Evolutionary conservation across 2,329 filamentous ascomycete species (phyloP).

Genomic region (Sporothrix curviconia): DNA sequence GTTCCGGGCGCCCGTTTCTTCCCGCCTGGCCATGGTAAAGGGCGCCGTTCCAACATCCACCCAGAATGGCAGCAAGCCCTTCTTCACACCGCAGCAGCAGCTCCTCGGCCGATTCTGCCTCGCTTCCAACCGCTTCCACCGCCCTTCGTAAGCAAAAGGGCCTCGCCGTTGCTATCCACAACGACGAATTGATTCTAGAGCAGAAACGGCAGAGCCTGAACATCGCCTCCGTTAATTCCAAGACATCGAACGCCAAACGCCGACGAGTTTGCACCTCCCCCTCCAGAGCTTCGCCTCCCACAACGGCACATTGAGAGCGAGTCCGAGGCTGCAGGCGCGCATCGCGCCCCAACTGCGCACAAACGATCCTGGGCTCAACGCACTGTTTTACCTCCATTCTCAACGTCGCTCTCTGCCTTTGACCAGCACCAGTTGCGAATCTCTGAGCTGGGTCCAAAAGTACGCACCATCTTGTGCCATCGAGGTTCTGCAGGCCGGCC

Average conservation of each 20-base stretch:
- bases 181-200: slow-evolving; percentile 38
- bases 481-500: slow-evolving; percentile 69
- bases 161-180: slow-evolving; percentile 33
- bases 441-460: slow-evolving; percentile 70
- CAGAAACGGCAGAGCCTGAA: slow-evolving; percentile 33
- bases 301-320: slow-evolving; percentile 53
- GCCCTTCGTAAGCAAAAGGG: slow-evolving; percentile 51
- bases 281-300: slow-evolving; percentile 48
- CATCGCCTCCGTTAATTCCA: slow-evolving; percentile 28
- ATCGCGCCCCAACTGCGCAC: slow-evolving; percentile 42
- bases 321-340: slow-evolving; percentile 42
- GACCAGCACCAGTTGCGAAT: slow-evolving; percentile 73
- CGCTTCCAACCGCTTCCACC: too few relatives aligned
- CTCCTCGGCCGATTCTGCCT: neutral
- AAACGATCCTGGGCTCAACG: slow-evolving; percentile 6
- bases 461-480: slow-evolving; percentile 65
- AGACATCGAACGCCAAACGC: slow-evolving; percentile 30
- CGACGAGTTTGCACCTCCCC: slow-evolving; percentile 38
- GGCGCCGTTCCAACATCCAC: slow-evolving; percentile 55
- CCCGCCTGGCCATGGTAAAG: slow-evolving; percentile 66
- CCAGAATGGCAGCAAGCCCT: neutral
- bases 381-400: slow-evolving; percentile 54
- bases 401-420: slow-evolving; percentile 64
- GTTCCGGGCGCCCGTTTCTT: slow-evolving; percentile 59
- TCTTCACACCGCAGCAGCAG: too few relatives aligned